phyloP scores from a whole-genome alignment of 2,329 filamentous ascomycete species.

The Acephala macrosclerotiorum region DNA sequence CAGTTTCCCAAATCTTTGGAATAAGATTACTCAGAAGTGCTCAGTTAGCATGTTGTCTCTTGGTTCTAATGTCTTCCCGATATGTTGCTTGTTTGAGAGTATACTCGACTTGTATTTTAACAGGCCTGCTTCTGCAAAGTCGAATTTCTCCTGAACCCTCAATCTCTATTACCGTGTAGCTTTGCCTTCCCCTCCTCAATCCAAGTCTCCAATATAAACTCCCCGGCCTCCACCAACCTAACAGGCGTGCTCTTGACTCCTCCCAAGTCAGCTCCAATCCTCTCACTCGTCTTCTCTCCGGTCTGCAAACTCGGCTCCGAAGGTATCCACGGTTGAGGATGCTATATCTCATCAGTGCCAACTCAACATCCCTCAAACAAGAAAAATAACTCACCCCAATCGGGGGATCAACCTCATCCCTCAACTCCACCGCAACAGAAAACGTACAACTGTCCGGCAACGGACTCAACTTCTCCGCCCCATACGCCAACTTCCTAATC shows the following conservation, averaged over 20 bases:
- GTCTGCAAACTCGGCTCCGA: slow-evolving; percentile 52
- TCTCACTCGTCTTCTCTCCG: slow-evolving; percentile 42
- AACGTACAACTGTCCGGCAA: slow-evolving; percentile 75
- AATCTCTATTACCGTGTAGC: slow-evolving; percentile 17
- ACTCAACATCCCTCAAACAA: slow-evolving; percentile 16
- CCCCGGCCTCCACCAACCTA: slow-evolving; percentile 68
- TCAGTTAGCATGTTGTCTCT: too few species aligned
- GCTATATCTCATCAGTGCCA: slow-evolving; percentile 46
- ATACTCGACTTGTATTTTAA: too few species aligned
- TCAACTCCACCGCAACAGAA: slow-evolving; percentile 77
- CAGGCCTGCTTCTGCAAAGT: not conserved
- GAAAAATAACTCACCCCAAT: slow-evolving; percentile 57
- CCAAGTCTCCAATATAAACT: slow-evolving; percentile 73
- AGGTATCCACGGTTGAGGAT: slow-evolving; percentile 68
- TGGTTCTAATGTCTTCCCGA: too few species aligned
- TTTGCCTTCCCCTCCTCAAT: slow-evolving; percentile 64
- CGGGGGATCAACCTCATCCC: slow-evolving; percentile 63
- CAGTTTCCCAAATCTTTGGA: too few species aligned
- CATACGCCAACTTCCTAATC: slow-evolving; percentile 67
- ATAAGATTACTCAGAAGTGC: too few species aligned
- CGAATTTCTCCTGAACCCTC: not conserved
- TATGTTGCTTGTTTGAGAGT: too few species aligned
- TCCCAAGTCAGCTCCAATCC: slow-evolving; percentile 49
- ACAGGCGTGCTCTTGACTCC: slow-evolving; percentile 66
- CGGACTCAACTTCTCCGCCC: slow-evolving; percentile 61